Base-by-base conservation (phyloP, 2,329 filamentous ascomycete genomes). In the Drechslerella coelobrocha region DNA sequence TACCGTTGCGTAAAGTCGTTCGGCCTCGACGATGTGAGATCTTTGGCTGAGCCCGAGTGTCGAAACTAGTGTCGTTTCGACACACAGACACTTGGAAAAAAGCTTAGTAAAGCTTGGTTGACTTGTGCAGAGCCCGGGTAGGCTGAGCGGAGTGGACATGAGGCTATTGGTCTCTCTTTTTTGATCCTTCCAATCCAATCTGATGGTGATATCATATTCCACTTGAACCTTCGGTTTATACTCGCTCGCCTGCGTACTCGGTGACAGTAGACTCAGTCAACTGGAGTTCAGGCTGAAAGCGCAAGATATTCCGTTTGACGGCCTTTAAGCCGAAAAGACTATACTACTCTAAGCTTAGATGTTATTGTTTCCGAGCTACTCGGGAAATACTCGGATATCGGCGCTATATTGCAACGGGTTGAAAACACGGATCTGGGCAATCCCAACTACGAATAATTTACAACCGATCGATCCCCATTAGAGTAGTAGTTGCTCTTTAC, bases 281-380 rank as follows among this genome's bases (percentile, higher is more conserved):
- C 29, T n/a, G 10, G 48, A 61, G 21, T 61, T 69, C 65, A 69
- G 65, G 51, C 65, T 69, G 65, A 69, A 69, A 69, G 52, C 57
- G 57, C 61, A 69, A 62, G n/a, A n/a, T 62, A 52, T 53, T 69
- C 57, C 52, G 56, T 52, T 31, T 17, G 21, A 57, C 51, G 48
- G 14, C 60, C 54, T 43, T 52, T 14, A 23, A 29, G 24, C 34
- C 19, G 43, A 39, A 57, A 68, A 5, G 37, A 26, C 57, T 62
- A 62, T 8, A 10, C 51, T 52, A 17, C 12, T 48, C 51, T 29
- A 23, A 62, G 65, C 23, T 17, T 68, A 61, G 45, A 50, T 31
- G 26, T 29, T 8, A 27, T 59, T 61, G 50, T 37, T 45, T 47
- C 65, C 45, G 54, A 56, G 19, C 31, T 51, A 41, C 55, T 57